These are phyloP conservation scores for Blepharisma stoltei DNA, from an alignment of 73 alveolate species.

Conservation along the genomic window DNA sequence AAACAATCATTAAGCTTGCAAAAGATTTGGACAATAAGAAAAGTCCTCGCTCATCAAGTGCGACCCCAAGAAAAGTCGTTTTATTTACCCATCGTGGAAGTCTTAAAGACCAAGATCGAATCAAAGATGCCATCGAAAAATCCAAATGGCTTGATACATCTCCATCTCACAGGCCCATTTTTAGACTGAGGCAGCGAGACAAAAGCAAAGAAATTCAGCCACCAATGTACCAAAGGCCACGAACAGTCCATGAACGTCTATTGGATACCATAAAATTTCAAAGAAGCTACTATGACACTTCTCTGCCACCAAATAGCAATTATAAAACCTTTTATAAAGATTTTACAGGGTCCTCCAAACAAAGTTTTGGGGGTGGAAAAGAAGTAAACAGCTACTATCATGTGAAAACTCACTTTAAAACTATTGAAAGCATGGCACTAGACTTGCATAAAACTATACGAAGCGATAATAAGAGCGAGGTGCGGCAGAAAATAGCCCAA, in stretches of 20 bases:
- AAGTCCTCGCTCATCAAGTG: constrained; percentile 8
- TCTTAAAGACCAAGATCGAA: neutral
- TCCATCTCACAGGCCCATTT: constrained; percentile 12
- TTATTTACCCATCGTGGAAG: neutral
- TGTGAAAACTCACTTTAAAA: constrained; percentile 11
- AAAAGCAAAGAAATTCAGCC: constrained; percentile 24
- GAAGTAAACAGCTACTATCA: constrained; percentile 2
- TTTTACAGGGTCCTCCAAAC: neutral
- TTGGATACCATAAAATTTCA: neutral
- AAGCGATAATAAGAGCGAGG: neutral
- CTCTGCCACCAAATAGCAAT: neutral
- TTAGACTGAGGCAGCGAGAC: constrained; percentile 8
- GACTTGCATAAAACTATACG: constrained; percentile 3
- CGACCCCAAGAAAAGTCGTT: neutral
- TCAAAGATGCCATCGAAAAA: neutral
- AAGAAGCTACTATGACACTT: neutral
- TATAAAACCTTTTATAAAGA: neutral
- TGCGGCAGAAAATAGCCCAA: neutral
- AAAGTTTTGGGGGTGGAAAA: constrained; percentile 2
- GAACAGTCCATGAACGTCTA: neutral
- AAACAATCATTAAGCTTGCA: neutral
- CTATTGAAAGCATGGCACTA: constrained; percentile 21
- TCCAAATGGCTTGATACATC: constrained; percentile 20
- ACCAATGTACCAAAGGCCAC: neutral
- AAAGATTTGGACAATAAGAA: neutral